A percentile compares a stretch with the other conserved stretches of the same genome.
phyloP scores from a whole-genome alignment of 179 eudicot species.

The Amaranthus tricolor region DNA sequence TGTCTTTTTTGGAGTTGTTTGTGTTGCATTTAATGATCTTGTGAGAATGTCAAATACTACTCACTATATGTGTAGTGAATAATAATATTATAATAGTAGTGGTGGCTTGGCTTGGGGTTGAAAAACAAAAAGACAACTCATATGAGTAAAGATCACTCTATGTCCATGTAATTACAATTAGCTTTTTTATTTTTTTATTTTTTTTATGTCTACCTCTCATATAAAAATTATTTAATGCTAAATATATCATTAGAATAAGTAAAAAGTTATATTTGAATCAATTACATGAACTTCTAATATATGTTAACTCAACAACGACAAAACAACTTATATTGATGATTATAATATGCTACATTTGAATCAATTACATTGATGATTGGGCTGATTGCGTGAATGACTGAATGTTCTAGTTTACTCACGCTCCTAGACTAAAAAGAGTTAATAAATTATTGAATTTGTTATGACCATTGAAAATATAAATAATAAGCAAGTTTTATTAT shows the following conservation, averaged over 20 bases:
- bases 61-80: too few relatives aligned
- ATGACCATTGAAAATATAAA: too few relatives aligned
- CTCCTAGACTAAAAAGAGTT: too few relatives aligned
- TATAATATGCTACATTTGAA: too few relatives aligned
- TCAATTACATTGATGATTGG: too few relatives aligned
- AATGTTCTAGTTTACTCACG: too few relatives aligned
- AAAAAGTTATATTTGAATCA: background rate
- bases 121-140: constrained; percentile 20
- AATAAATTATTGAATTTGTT: too few relatives aligned
- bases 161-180: constrained; percentile 10
- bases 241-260: background rate
- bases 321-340: too few relatives aligned
- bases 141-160: constrained; percentile 19
- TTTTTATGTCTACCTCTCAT: background rate
- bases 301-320: too few relatives aligned
- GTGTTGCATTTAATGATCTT: constrained; percentile 7
- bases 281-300: background rate
- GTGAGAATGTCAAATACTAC: constrained; percentile 17
- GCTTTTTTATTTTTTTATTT: background rate
- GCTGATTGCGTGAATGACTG: too few relatives aligned
- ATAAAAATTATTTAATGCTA: background rate
- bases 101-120: constrained; percentile 14
- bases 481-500: too few relatives aligned
- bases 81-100: too few relatives aligned
- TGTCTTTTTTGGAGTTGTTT: constrained; percentile 8